A percentile compares a stretch with the other conserved stretches of the same genome.
Evolutionary conservation across 2,329 filamentous ascomycete species (phyloP).

Genomic region (Furcasterigmium sp.): DNA sequence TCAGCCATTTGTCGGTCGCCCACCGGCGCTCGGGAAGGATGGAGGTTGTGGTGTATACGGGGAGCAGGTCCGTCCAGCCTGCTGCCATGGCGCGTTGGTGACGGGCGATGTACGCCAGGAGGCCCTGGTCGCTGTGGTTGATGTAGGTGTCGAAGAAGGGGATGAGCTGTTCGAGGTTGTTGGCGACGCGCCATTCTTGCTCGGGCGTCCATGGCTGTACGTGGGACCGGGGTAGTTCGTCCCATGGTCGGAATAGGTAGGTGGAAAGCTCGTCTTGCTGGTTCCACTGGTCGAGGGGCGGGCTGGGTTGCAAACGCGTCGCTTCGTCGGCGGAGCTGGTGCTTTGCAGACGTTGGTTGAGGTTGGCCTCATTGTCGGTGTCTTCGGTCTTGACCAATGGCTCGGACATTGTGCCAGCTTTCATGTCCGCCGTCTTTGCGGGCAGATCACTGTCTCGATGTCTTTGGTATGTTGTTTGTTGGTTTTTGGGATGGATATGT

Average conservation of each 20-base stretch:
- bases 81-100: constrained; percentile 17
- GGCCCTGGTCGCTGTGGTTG: constrained; percentile 14
- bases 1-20: constrained; percentile 10
- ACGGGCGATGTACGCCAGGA: constrained; percentile 12
- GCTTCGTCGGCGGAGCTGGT: too few relatives aligned
- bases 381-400: too few relatives aligned
- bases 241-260: not conserved
- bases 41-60: not conserved
- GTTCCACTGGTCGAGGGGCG: not conserved
- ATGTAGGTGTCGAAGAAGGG: constrained; percentile 16
- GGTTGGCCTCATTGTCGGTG: too few relatives aligned
- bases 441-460: too few relatives aligned
- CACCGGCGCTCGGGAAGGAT: not conserved
- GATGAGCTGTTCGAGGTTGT: constrained; percentile 16
- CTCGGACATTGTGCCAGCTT: too few relatives aligned
- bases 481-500: too few relatives aligned
- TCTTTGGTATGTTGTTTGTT: too few relatives aligned
- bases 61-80: not conserved
- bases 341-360: too few relatives aligned
- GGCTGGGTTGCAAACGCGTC: too few relatives aligned
- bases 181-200: not conserved
- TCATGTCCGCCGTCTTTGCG: too few relatives aligned
- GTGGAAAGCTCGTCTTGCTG: not conserved
- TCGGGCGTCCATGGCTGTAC: not conserved
- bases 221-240: not conserved